phyloP scores from a whole-genome alignment of 2,329 filamentous ascomycete species.

The Aspergillus piperis region DNA sequence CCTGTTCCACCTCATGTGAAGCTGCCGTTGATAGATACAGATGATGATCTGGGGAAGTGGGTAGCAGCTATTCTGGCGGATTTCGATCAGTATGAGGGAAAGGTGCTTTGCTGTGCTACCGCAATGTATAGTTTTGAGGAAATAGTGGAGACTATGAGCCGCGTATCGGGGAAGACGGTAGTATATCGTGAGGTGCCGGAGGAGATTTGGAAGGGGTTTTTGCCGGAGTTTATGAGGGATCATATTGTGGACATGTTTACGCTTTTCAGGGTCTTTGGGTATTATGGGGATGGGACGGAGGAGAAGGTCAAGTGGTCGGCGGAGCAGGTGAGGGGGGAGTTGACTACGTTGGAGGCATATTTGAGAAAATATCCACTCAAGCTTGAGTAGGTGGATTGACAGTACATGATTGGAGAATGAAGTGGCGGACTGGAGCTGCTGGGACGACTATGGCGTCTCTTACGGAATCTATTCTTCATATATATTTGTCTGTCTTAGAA shows the following conservation, averaged over 20 bases:
- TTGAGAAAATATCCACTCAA: not conserved
- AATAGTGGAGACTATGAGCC: slow-evolving; percentile 6
- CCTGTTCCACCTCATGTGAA: not conserved
- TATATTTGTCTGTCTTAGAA: too few species aligned
- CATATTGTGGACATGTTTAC: slow-evolving; percentile 7
- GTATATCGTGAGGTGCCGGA: slow-evolving; percentile 5
- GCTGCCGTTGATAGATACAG: not conserved
- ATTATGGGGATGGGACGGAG: slow-evolving; percentile 4
- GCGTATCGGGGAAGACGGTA: slow-evolving; percentile 5
- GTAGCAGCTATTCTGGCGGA: slow-evolving; percentile 6
- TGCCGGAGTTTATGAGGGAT: not conserved
- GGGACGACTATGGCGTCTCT: too few species aligned
- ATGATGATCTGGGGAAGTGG: slow-evolving; percentile 12
- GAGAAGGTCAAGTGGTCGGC: not conserved
- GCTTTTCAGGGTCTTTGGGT: slow-evolving; percentile 7
- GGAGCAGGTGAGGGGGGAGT: not conserved
- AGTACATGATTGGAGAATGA: not conserved
- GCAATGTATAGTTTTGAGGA: slow-evolving; percentile 5
- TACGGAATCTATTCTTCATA: too few species aligned
- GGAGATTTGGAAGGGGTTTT: not conserved
- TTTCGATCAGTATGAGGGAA: slow-evolving; percentile 1
- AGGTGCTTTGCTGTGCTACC: slow-evolving; percentile 1
- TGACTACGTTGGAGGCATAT: slow-evolving; percentile 9
- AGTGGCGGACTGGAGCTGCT: too few species aligned
- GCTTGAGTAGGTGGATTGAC: not conserved